Conservation (phyloP, 2,329 filamentous ascomycete species). For the Fusarium ramigenum region DNA sequence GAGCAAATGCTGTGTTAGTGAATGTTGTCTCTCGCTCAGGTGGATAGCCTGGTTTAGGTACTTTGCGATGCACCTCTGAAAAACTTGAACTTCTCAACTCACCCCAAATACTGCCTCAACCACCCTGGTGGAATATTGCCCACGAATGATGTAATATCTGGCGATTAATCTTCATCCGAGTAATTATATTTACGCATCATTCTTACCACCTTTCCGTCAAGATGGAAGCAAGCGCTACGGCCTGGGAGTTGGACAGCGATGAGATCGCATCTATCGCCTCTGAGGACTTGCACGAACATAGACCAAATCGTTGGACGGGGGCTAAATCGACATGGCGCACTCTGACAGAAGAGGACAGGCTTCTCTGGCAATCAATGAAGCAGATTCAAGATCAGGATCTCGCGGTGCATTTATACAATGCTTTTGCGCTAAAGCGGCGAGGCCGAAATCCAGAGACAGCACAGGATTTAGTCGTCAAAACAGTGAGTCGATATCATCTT, state of each 20-base stretch:
- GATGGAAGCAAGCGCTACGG: slow-evolving; percentile 39
- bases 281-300: slow-evolving; percentile 57
- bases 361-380: slow-evolving; percentile 70
- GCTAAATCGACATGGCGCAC: slow-evolving; percentile 71
- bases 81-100: slow-evolving; percentile 32
- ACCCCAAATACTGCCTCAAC: background rate
- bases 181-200: background rate
- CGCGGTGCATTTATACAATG: slow-evolving; percentile 80
- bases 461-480: slow-evolving; percentile 42
- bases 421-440: slow-evolving; percentile 70
- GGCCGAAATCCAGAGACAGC: slow-evolving; percentile 41
- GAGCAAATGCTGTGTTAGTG: background rate
- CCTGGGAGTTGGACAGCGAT: slow-evolving; percentile 57
- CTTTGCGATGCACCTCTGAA: background rate
- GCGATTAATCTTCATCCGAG: background rate
- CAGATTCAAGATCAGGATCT: slow-evolving; percentile 73
- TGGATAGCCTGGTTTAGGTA: slow-evolving; percentile 17
- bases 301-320: slow-evolving; percentile 80
- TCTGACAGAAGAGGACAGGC: slow-evolving; percentile 70
- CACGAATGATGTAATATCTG: background rate
- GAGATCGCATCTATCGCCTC: slow-evolving; percentile 59
- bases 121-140: background rate
- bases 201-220: background rate
- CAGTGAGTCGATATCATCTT: slow-evolving; percentile 32
- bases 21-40: background rate